Evolutionary conservation across 2,329 filamentous ascomycete species (phyloP), one percentile per base, ranked within the genome.

Genomic region (Alternaria incomplexa): DNA sequence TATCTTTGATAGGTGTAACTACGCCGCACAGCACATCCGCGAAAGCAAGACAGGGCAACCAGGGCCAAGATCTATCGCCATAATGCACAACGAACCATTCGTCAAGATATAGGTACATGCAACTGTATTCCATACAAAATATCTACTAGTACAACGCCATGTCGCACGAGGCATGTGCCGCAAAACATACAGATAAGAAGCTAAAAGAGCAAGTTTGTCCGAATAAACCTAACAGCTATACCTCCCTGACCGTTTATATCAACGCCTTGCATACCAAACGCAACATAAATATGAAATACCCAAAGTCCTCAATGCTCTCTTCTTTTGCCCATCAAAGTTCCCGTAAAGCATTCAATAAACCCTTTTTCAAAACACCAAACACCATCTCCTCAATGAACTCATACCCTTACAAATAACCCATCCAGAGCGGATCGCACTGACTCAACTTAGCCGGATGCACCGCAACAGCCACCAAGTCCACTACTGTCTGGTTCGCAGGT

Each of bases 401-500:
- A 47, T 10, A 17, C 6, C 25, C 40, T 44, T 85, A 98, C 76
- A 98, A 83, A 83, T 97, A 99, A 23, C 93, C 91, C 95, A 98
- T 98, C 93, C 96, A 99, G 72, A 99, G 83, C 62, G 94, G 90
- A 84, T 99, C 96, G 75, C 92, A 94, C 80, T 92, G 88, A 47
- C 91, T 90, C 81, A 99, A 80, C 79, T 96, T 93, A 83, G 92
- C 89, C 1, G 96, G 96, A 81, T 97, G 96, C 15, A 97, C 94
- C 1, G 95, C 93, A 82, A 91, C 91, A n/a, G 92, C 92, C 65
- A 99, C 91, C 65, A 96, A 82, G 81, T 99, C 96, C 75, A 99
- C 95, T 28, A 97, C 93, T 44, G 95, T 98, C 85, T 99, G 96
- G 80, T 97, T 97, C 23, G 95, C 95, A 7, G 96, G 96, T 71